A percentile compares a stretch with the other conserved stretches of the same genome.
Evolutionary conservation across 2,329 filamentous ascomycete genomes (phyloP).

Genomic region (Hypoxylon sp.): DNA sequence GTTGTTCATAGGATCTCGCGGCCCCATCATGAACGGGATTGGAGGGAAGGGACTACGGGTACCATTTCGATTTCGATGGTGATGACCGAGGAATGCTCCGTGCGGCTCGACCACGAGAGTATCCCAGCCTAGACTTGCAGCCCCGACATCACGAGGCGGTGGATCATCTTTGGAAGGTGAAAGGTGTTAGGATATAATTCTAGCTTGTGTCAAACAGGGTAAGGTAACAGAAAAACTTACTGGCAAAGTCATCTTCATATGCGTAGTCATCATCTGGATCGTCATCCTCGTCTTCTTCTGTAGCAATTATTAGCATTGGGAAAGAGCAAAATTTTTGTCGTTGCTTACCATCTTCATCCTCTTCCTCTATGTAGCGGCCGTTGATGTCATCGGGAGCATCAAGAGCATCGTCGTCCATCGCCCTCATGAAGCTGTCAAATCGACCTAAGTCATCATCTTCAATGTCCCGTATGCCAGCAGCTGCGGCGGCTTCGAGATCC

Average conservation of each 20-base stretch:
- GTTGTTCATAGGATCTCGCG: constrained; percentile 41
- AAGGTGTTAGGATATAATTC: too few relatives aligned
- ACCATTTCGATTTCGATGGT: constrained; percentile 63
- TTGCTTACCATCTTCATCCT: constrained; percentile 63
- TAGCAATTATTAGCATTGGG: constrained; percentile 36
- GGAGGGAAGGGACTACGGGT: constrained; percentile 68
- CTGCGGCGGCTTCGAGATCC: constrained; percentile 63
- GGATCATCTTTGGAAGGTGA: constrained; percentile 50
- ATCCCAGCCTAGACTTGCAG: constrained; percentile 64
- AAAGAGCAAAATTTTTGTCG: constrained; percentile 40
- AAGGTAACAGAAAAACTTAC: constrained; percentile 53
- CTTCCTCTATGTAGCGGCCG: constrained; percentile 63
- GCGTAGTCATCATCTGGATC: constrained; percentile 73
- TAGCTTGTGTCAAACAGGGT: too few relatives aligned
- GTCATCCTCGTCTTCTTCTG: constrained; percentile 70
- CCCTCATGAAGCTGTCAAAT: constrained; percentile 64
- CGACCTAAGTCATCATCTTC: constrained; percentile 52
- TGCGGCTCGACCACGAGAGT: constrained; percentile 59
- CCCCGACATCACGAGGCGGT: constrained; percentile 54
- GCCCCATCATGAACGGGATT: constrained; percentile 46
- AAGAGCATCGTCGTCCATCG: constrained; percentile 63
- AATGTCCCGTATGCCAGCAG: constrained; percentile 58
- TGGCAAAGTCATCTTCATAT: constrained; percentile 66
- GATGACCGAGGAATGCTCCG: constrained; percentile 53
- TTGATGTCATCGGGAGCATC: constrained; percentile 62